Base-by-base conservation (phyloP, 2,329 filamentous ascomycete genomes). In the Cadophora malorum region DNA sequence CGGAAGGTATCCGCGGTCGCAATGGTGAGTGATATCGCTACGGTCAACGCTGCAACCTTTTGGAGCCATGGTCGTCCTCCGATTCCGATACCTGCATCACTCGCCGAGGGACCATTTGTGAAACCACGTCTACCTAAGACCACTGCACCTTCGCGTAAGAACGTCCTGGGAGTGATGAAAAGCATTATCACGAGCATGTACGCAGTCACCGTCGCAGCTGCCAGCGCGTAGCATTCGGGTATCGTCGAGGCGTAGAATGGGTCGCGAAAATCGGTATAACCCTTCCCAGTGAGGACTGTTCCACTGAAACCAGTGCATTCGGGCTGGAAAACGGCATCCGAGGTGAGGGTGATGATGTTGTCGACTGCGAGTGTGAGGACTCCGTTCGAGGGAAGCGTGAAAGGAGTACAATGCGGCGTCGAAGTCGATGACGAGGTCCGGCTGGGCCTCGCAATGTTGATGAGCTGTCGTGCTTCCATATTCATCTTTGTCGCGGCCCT, bases 241-340 rank as follows among this genome's bases (percentile, higher is more conserved):
- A 96, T 95, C 23, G 93, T 94, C 47, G 94, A 97, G 65, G 94
- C 91, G 80, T 97, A 97, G 80, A 99, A 99, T 9, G 94, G 94
- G 75, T 97, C 93, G 71, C 88, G 85, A 65, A 92, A 87, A 79
- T 94, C 88, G 52, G 65, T 71, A 12, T 69, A 67, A 49, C 62
- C 65, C 1, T 70, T 66, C 31, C 70, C 72, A 2, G 75, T 69
- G 45, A 77, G 64, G 14, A 76, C 68, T 5, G 75, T 71, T 35
- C 75, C 75, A 55, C 78, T 73, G 12, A 77, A 74, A 47, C 78
- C 79, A 14, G 82, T 84, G 73, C 84, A 86, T 61, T 80, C 72
- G 10, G 84, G 83, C 67, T 81, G 80, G 67, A 82, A 87, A 41
- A 84, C 76, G 47, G 82, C 83, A 76, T 84, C 81, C 62, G 81